These are phyloP conservation scores for Pyrus bretschneideri DNA, from an alignment of 306 rosid species.

Conservation along the genomic window DNA sequence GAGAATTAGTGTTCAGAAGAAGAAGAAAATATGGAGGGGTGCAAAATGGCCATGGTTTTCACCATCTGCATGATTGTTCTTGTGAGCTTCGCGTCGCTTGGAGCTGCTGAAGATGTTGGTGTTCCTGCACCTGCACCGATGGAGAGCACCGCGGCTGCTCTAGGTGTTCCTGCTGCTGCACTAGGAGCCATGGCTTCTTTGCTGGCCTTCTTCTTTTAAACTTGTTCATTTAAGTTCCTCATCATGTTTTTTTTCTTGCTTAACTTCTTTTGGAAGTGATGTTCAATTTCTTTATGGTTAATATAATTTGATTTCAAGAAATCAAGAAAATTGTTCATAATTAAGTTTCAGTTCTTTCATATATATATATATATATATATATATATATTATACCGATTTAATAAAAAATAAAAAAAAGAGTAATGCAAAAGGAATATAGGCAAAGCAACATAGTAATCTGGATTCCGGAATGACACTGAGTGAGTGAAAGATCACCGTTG, in stretches of 20 bases:
- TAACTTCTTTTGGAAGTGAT: background rate
- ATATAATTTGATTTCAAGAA: background rate
- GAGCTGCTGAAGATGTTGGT: slow-evolving; percentile 34
- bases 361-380: background rate
- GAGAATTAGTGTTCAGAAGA: background rate
- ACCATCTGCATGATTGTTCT: slow-evolving; percentile 36
- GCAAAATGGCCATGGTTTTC: slow-evolving; percentile 29
- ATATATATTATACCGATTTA: too few relatives aligned
- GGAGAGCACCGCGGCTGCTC: slow-evolving; percentile 39
- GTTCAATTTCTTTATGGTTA: slow-evolving; percentile 7
- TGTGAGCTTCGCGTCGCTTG: slow-evolving; percentile 22
- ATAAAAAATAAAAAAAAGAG: too few relatives aligned
- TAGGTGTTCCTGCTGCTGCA: slow-evolving; percentile 26
- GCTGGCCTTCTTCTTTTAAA: slow-evolving; percentile 42
- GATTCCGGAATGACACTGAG: background rate
- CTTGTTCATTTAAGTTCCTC: background rate
- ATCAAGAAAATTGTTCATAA: background rate
- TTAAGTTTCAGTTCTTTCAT: background rate
- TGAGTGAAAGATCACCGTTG: slow-evolving; percentile 29
- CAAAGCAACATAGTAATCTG: slow-evolving; percentile 1
- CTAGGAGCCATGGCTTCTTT: slow-evolving; percentile 33
- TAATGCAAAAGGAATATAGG: background rate
- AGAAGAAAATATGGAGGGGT: slow-evolving; percentile 10
- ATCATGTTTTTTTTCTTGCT: background rate
- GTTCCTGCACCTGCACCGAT: slow-evolving; percentile 50